phyloP scores from a whole-genome alignment of 352 stramenopile species.

The Bremia lactucae region DNA sequence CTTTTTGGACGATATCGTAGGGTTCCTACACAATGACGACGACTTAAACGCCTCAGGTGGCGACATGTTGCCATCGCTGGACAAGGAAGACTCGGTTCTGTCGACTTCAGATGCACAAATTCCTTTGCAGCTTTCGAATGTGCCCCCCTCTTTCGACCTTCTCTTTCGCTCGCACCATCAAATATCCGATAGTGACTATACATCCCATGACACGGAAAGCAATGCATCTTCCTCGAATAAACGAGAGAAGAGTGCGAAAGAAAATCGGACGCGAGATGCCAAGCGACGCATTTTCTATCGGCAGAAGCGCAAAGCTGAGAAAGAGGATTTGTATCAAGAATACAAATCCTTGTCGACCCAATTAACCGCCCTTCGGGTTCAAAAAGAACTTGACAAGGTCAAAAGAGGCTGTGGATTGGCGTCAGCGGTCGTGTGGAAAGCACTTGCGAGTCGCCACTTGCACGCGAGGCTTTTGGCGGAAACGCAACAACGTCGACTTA shows the following conservation, averaged over 20 bases:
- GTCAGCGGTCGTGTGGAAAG: conserved; percentile 12
- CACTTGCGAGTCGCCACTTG: conserved; percentile 10
- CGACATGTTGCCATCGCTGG: conserved; percentile 5
- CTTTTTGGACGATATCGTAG: conserved; percentile 15
- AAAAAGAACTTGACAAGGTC: conserved; percentile 2
- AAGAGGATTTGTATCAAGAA: conserved; percentile 5
- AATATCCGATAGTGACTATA: conserved; percentile 9
- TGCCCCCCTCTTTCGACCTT: background rate
- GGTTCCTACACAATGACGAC: conserved; percentile 8
- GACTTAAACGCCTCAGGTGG: conserved; percentile 1
- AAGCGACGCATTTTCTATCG: conserved; percentile 14
- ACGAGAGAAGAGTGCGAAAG: background rate
- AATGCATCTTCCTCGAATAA: background rate
- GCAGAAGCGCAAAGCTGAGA: conserved; percentile 17
- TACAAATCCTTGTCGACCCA: conserved; percentile 7
- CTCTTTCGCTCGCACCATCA: too few species aligned
- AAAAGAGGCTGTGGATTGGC: background rate
- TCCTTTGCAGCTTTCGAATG: conserved; percentile 4
- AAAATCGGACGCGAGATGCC: conserved; percentile 11
- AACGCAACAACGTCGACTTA: conserved; percentile 9
- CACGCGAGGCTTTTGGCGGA: conserved; percentile 11
- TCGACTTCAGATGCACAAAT: conserved; percentile 1
- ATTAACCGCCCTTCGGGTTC: conserved; percentile 1
- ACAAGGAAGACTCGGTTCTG: conserved; percentile 9
- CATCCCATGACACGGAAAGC: background rate